Percentiles rank a stretch among this genome's conserved stretches.
phyloP scores from a whole-genome alignment of 129 eudicot genomes.

The Silybum marianum region DNA sequence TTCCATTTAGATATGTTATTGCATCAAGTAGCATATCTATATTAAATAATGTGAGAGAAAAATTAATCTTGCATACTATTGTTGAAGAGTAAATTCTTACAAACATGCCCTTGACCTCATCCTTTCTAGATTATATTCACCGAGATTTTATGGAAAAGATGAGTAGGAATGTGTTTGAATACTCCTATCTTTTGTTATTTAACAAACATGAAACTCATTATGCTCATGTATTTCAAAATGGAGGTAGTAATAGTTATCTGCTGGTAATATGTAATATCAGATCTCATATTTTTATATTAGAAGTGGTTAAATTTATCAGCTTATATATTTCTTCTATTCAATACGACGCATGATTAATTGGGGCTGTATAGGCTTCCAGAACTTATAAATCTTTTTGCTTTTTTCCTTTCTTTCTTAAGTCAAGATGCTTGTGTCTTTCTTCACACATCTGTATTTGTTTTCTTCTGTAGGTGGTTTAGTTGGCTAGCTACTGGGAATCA shows the following conservation, averaged over 20 bases:
- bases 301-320: neutral
- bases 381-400: neutral
- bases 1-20: neutral
- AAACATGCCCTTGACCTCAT: neutral
- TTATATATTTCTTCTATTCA: neutral
- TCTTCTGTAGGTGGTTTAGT: constrained; percentile 35
- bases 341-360: neutral
- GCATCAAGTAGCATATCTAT: neutral
- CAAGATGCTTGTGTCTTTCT: neutral
- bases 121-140: neutral
- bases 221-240: neutral
- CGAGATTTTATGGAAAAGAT: neutral
- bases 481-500: constrained; percentile 34
- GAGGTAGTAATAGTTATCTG: neutral
- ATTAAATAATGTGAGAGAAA: neutral
- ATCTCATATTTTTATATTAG: neutral
- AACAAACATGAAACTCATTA: neutral
- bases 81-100: neutral
- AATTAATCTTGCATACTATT: neutral
- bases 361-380: neutral
- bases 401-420: neutral
- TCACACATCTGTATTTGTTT: constrained; percentile 18
- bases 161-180: neutral
- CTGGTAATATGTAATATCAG: neutral
- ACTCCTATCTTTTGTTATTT: neutral